Conservation (phyloP, 2,329 filamentous ascomycete genomes). For the Acephala macrosclerotiorum region DNA sequence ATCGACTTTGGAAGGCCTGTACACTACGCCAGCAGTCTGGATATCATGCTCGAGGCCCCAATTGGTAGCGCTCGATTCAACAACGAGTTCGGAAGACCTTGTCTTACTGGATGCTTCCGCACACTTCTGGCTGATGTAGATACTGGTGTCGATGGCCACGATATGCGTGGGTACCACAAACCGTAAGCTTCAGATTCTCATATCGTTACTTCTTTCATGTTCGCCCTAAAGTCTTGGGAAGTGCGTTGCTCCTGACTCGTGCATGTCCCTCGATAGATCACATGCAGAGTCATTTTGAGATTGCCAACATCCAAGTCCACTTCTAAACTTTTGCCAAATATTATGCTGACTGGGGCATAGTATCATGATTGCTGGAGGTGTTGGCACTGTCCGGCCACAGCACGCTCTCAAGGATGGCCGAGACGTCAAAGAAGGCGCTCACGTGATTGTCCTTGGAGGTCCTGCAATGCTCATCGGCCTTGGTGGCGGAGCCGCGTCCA, state of each 20-base stretch:
- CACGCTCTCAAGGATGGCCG: slow-evolving; percentile 86
- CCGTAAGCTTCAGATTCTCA: not conserved
- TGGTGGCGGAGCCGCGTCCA: slow-evolving; percentile 93
- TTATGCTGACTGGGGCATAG: not conserved
- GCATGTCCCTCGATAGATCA: too few species aligned
- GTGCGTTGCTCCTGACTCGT: too few species aligned
- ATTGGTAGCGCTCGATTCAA: slow-evolving; percentile 96
- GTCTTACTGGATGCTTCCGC: slow-evolving; percentile 87
- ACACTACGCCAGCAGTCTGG: slow-evolving; percentile 91
- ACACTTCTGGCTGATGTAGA: slow-evolving; percentile 79
- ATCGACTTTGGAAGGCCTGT: slow-evolving; percentile 86
- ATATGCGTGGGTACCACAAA: slow-evolving; percentile 8
- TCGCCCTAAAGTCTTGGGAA: too few species aligned
- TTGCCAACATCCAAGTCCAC: not conserved
- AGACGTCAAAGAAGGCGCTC: slow-evolving; percentile 85
- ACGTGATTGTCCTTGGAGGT: slow-evolving; percentile 90
- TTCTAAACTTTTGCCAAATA: not conserved
- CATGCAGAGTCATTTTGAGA: too few species aligned
- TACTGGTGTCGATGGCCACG: slow-evolving; percentile 56
- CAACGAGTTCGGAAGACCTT: slow-evolving; percentile 95
- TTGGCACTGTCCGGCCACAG: slow-evolving; percentile 89
- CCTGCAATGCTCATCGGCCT: slow-evolving; percentile 98
- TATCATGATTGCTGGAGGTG: slow-evolving; percentile 64
- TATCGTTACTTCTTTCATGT: not conserved
- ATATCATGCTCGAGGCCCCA: slow-evolving; percentile 97